Percentiles rank a stretch among this genome's conserved stretches.
Conservation (phyloP, 1,284 basidiomycete genomes). For the Cutaneotrichosporon daszewskae region DNA sequence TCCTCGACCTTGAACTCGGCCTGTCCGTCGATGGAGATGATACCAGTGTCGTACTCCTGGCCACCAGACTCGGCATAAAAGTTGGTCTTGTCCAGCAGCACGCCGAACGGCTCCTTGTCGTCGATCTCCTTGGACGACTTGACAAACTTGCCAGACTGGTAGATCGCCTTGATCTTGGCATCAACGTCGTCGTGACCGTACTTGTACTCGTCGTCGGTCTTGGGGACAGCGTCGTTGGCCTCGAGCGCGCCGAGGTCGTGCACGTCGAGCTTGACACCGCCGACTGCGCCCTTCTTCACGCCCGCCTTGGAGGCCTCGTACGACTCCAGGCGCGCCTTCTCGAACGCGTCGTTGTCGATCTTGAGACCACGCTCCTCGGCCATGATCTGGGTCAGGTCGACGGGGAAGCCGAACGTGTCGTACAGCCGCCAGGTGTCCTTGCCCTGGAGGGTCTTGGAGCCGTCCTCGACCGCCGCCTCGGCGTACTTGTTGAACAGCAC, state of each 20-base stretch:
- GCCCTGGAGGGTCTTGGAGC: constrained; percentile 67
- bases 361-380: constrained; percentile 84
- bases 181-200: constrained; percentile 77
- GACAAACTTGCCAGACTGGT: constrained; percentile 73
- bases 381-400: constrained; percentile 95
- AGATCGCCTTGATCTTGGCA: constrained; percentile 77
- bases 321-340: constrained; percentile 77
- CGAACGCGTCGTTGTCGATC: constrained; percentile 85
- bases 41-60: constrained; percentile 94
- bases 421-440: constrained; percentile 96
- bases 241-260: constrained; percentile 89
- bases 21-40: constrained; percentile 83
- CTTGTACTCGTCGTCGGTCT: constrained; percentile 89
- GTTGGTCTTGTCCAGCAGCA: constrained; percentile 89
- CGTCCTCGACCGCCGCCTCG: constrained; percentile 60
- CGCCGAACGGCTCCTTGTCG: constrained; percentile 63
- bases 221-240: constrained; percentile 70
- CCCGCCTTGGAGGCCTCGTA: constrained; percentile 85
- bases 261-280: constrained; percentile 84
- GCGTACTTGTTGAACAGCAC: constrained; percentile 93
- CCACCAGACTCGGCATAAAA: constrained; percentile 98
- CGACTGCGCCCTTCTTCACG: constrained; percentile 61
- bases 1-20: constrained; percentile 91
- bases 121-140: constrained; percentile 63
- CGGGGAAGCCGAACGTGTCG: constrained; percentile 98